Percentiles rank a stretch among this genome's conserved stretches.
Conservation (phyloP, 306 rosid species). For the Cicer yamashitae region DNA sequence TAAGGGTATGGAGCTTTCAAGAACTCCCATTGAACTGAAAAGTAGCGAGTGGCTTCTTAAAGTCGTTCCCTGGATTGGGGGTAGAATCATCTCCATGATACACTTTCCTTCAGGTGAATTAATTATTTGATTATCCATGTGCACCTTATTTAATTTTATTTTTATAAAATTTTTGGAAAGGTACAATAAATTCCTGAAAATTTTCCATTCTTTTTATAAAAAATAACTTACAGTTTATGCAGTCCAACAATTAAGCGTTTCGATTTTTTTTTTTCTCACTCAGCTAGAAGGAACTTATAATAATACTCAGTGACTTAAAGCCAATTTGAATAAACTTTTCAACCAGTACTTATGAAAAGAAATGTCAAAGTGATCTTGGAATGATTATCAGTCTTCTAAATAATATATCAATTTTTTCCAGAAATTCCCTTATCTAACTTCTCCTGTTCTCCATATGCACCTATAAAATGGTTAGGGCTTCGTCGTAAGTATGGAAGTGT, state of each 20-base stretch:
- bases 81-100: constrained; percentile 86
- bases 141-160: constrained; percentile 14
- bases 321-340: constrained; percentile 21
- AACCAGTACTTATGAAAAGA: neutral
- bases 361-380: neutral
- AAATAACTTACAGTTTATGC: neutral
- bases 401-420: neutral
- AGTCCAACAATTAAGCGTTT: constrained; percentile 8
- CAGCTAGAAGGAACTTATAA: constrained; percentile 3
- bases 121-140: constrained; percentile 35
- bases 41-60: constrained; percentile 72
- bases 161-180: constrained; percentile 20
- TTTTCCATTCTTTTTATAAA: neutral
- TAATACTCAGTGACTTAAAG: neutral
- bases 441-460: neutral
- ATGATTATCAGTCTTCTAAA: neutral
- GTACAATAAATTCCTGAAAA: constrained; percentile 1
- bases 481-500: neutral
- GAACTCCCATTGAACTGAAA: constrained; percentile 78
- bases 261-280: neutral
- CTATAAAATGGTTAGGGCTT: constrained; percentile 2
- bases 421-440: neutral
- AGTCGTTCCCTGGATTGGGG: constrained; percentile 95
- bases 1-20: constrained; percentile 67
- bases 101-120: constrained; percentile 83